A percentile compares a stretch with the other conserved stretches of the same genome.
Evolutionary conservation across 495 filamentous ascomycete species (phyloP).

Genomic region (Trichoderma orchidacearum): DNA sequence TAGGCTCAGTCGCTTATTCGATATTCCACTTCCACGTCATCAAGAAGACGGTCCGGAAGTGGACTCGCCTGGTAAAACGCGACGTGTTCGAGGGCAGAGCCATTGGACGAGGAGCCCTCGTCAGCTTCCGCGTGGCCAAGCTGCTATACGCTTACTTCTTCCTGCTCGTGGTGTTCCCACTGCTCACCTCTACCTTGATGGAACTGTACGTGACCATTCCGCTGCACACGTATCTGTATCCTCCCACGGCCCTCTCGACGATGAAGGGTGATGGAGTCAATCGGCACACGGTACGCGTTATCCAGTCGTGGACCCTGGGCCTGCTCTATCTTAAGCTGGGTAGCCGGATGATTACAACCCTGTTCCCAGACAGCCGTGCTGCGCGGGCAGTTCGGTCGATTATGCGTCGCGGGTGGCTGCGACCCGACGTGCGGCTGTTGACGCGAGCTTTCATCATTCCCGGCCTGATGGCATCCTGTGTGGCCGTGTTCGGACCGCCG

Average conservation of each 20-base stretch:
- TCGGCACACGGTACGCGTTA: conserved; percentile 65
- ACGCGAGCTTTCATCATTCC: conserved; percentile 78
- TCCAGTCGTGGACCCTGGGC: conserved; percentile 90
- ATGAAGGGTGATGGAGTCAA: background rate
- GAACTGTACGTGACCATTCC: conserved; percentile 87
- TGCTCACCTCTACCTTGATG: conserved; percentile 65
- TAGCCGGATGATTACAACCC: conserved; percentile 49
- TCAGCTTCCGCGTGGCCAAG: conserved; percentile 12
- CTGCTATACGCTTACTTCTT: conserved; percentile 61
- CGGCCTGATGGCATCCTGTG: conserved; percentile 37
- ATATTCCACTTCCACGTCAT: conserved; percentile 37
- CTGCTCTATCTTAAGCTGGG: conserved; percentile 83
- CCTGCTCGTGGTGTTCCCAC: conserved; percentile 64
- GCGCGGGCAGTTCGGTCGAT: conserved; percentile 63
- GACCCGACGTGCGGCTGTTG: conserved; percentile 64
- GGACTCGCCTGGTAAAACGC: conserved; percentile 17
- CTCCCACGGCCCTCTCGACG: conserved; percentile 6
- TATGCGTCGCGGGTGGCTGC: conserved; percentile 62
- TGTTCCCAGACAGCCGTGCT: conserved; percentile 45
- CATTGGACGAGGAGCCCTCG: background rate
- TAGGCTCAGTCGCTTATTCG: conserved; percentile 50
- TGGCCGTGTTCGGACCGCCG: conserved; percentile 46
- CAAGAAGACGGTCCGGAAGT: conserved; percentile 20
- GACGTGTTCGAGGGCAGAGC: conserved; percentile 5
- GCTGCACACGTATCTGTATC: conserved; percentile 66